Percentiles rank a stretch among this genome's conserved stretches.
These are phyloP conservation scores for Colletotrichum gloeosporioides DNA, from an alignment of 2,329 filamentous ascomycete genomes.

Conservation along the genomic window DNA sequence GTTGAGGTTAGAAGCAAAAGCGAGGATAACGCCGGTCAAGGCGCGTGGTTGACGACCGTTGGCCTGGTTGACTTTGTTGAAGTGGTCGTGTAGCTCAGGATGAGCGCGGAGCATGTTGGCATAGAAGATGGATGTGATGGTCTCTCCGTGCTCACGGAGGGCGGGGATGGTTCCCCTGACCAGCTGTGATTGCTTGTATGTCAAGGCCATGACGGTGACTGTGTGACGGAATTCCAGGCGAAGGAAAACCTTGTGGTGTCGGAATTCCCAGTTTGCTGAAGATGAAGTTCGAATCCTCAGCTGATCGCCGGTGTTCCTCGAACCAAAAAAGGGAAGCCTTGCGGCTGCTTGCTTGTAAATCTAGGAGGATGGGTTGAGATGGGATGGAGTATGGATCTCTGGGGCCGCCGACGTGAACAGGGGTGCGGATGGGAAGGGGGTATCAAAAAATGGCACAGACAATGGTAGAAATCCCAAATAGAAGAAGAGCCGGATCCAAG, in stretches of 20 bases:
- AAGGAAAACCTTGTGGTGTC: background rate
- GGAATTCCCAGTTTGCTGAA: background rate
- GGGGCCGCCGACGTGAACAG: background rate
- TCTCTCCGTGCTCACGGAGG: slow-evolving; percentile 69
- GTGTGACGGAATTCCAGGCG: background rate
- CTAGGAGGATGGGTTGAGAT: background rate
- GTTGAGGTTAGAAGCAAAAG: slow-evolving; percentile 75
- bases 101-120: slow-evolving; percentile 68
- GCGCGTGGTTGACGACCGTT: slow-evolving; percentile 28
- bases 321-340: background rate
- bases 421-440: background rate
- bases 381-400: slow-evolving; percentile 7
- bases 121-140: slow-evolving; percentile 77
- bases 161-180: slow-evolving; percentile 76
- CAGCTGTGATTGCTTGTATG: slow-evolving; percentile 62
- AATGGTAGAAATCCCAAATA: background rate
- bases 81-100: slow-evolving; percentile 71
- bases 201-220: slow-evolving; percentile 41
- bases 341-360: background rate
- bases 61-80: slow-evolving; percentile 55
- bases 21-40: slow-evolving; percentile 54
- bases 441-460: slow-evolving; percentile 1
- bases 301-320: background rate
- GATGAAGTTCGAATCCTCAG: background rate
- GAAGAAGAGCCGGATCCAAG: background rate